These are phyloP conservation scores for Talaromyces wortmannii DNA, from an alignment of 495 filamentous ascomycete species.

Conservation along the genomic window DNA sequence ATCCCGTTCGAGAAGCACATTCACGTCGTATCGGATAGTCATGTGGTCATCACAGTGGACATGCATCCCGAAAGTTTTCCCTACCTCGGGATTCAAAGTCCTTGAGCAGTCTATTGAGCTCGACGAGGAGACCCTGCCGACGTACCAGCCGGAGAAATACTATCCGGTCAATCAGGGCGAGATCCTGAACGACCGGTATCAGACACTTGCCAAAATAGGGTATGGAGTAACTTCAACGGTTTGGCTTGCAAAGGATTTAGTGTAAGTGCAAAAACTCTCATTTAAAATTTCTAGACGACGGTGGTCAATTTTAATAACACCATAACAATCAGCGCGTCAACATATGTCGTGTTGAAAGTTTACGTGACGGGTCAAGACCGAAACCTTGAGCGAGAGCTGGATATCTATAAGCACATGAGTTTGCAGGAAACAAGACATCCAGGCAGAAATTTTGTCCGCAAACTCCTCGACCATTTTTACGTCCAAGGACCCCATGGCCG, in stretches of 20 bases:
- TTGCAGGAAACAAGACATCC: conserved; percentile 15
- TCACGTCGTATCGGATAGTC: background rate
- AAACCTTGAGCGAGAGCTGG: conserved; percentile 13
- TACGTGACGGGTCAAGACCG: conserved; percentile 9
- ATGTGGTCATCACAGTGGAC: background rate
- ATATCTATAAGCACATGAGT: conserved; percentile 15
- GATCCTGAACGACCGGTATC: conserved; percentile 29
- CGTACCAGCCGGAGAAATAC: conserved; percentile 26
- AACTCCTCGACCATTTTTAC: conserved; percentile 20
- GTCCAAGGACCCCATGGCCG: conserved; percentile 15
- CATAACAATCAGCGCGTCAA: conserved; percentile 2
- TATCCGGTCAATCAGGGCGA: conserved; percentile 36
- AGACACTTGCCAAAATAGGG: conserved; percentile 37
- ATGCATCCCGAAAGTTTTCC: background rate
- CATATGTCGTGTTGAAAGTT: conserved; percentile 15
- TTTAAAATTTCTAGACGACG: background rate
- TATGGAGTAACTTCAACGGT: conserved; percentile 37
- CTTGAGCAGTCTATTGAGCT: conserved; percentile 13
- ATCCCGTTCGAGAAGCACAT: background rate
- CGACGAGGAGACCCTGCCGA: conserved; percentile 26
- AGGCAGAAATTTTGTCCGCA: conserved; percentile 19
- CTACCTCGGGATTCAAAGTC: conserved; percentile 8
- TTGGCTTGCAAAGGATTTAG: conserved; percentile 35
- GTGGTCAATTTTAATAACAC: background rate
- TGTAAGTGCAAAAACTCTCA: conserved; percentile 9